Evolutionary conservation across 306 rosid genomes (phyloP), one percentile per base, ranked within the genome.

Genomic region (Dalbergia cultrata): DNA sequence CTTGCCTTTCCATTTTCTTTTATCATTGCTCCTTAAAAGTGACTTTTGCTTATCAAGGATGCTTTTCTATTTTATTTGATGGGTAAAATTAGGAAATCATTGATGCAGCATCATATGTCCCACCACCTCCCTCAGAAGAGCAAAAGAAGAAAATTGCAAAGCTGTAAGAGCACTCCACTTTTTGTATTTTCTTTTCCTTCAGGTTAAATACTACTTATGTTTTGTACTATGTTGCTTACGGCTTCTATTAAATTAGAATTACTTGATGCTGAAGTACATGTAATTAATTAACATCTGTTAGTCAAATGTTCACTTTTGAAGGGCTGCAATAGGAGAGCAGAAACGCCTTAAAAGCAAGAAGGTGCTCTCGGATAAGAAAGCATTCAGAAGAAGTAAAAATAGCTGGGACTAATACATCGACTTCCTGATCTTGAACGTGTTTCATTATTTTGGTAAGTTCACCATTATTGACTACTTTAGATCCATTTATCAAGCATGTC

Each of bases 91-190:
- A 95, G 97, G 94, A 89, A 79, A 95, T 95, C 72, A 95, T 92
- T 76, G 95, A 95, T 82, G 97, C 99, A 62, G 97, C 99, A 70
- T 82, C 95, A 9, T 93, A 95, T 85, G 97, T 95, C 68, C 99
- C 97, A 22, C 99, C 99, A 47, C 99, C 97, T 82, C 97, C 99
- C 78, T 91, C 99, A 12, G 97, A 90, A 82, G 99, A 91, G 80
- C 97, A 93, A 85, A 95, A 95, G 92, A 95, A 93, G 92, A 95
- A 93, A 87, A 90, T 95, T 43, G 94, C 91, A 5, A 93, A 95
- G 88, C 57, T 93, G 99, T 95, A 79, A 92, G 91, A 62, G 53
- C 81, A 60, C 49, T 72, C 56, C 43, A 14, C 60, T 31, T 33
- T 80, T 44, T 50, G 22, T 44, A 53, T 74, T 54, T 71, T 41